Base-by-base conservation (phyloP, 2,329 filamentous ascomycete species). In the Blastomyces silverae region DNA sequence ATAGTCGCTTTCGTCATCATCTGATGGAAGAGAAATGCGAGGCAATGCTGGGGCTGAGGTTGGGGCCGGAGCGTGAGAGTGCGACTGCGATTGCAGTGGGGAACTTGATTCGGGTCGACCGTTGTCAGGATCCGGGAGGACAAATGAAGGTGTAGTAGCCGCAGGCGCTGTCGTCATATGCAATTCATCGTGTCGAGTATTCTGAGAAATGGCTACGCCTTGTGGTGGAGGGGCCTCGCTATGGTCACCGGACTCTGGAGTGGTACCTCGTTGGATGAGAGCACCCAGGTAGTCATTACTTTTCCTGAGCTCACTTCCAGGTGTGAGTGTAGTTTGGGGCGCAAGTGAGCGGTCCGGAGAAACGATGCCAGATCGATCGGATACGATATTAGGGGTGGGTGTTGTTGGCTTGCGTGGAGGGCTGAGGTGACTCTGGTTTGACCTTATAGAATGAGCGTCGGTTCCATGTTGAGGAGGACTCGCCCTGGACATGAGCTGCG, bases 401-500 rank as follows among this genome's bases (percentile, higher is more conserved):
- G 37, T 11, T 37, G 55, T 28, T 46, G 39, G 17, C n/a, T 15
- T 59, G 57, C 20, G 57, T 22, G 57, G 44, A 48, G 44, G 37
- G 17, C 10, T n/a, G n/a, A 28, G 10, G 20, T 59, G 22, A 28
- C 22, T 53, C 22, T 28, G 37, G 20, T 39, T 34, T 20, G 37
- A 31, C 44, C 44, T 15, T 20, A 48, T n/a, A 6, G 44, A 17
- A n/a, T 48, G 44, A 4, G 1, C n/a, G 44, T n/a, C 44, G 6
- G 44, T n/a, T 48, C 44, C 44, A 13, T 55, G 56, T 22, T 61
- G 57, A n/a, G 77, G 75, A n/a, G 82, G 81, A 57, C 79, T 75
- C 2, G 83, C 83, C 11, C 79, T 80, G 11, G 85, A 85, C 80
- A 86, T 86, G 34, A 80, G 75, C 69, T 84, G 81, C 17, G 84